Conservation (phyloP, 345 rosid species). For the Salix dunnii region DNA sequence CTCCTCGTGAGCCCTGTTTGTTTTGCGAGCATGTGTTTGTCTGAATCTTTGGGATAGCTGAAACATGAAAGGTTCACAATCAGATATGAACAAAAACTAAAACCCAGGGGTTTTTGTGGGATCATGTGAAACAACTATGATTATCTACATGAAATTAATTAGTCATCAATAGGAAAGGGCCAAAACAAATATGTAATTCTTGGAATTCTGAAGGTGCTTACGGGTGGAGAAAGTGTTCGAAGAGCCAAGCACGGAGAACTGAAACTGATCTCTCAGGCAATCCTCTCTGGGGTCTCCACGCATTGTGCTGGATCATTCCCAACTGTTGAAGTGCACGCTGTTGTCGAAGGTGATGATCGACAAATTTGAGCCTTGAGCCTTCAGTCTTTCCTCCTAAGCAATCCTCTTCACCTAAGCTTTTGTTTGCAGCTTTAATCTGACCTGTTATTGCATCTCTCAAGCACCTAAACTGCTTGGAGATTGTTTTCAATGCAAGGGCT, state of each 20-base stretch:
- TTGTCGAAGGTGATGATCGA: conserved; percentile 87
- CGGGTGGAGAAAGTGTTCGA: conserved; percentile 99
- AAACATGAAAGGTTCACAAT: conserved; percentile 4
- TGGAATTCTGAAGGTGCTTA: conserved; percentile 27
- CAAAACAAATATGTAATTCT: background rate
- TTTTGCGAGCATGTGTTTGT: conserved; percentile 86
- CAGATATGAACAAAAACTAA: background rate
- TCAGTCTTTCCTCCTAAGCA: conserved; percentile 58
- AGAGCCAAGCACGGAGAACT: conserved; percentile 97
- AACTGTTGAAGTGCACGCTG: conserved; percentile 93
- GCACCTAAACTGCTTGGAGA: conserved; percentile 91
- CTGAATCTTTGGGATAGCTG: conserved; percentile 96
- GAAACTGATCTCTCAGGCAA: conserved; percentile 92
- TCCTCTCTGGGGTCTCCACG: conserved; percentile 99
- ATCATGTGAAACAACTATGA: too few relatives aligned
- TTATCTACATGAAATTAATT: too few relatives aligned
- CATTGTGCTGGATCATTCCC: conserved; percentile 97
- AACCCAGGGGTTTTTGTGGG: too few relatives aligned
- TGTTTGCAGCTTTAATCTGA: conserved; percentile 78
- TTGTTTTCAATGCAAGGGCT: conserved; percentile 79
- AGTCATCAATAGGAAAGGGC: too few relatives aligned
- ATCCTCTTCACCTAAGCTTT: conserved; percentile 90
- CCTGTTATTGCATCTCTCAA: conserved; percentile 84
- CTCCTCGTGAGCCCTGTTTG: conserved; percentile 94
- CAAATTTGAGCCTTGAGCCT: conserved; percentile 90